Conservation (phyloP, 164 flowering plant genomes). For the Cinnamomum micranthum region DNA sequence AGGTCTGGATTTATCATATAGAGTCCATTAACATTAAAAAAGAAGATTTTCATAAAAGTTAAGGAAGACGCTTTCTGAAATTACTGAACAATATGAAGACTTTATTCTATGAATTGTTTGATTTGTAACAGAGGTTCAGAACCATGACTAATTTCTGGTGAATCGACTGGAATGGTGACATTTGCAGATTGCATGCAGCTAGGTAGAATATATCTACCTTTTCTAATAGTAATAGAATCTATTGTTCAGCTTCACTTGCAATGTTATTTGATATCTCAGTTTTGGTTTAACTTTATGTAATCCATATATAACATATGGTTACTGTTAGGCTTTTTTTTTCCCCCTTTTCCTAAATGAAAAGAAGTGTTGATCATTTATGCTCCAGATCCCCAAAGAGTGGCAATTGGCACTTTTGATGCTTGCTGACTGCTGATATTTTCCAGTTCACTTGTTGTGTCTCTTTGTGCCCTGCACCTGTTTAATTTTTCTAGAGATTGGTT, state of each 20-base stretch:
- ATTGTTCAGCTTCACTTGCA: background rate
- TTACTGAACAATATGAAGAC: background rate
- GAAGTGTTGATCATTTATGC: background rate
- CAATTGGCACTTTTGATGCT: background rate
- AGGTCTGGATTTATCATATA: background rate
- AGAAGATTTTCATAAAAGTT: too few relatives aligned
- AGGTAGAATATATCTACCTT: background rate
- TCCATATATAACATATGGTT: too few relatives aligned
- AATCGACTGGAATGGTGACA: background rate
- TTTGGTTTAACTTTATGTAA: too few relatives aligned
- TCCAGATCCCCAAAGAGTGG: background rate
- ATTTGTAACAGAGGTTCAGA: background rate
- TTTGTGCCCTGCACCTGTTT: background rate
- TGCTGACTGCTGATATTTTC: background rate
- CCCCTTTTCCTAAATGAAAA: background rate
- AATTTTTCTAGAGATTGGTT: background rate
- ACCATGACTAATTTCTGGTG: constrained; percentile 1
- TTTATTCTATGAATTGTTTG: background rate
- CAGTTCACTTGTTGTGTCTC: too few relatives aligned
- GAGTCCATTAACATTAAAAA: too few relatives aligned
- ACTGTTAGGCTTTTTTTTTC: background rate
- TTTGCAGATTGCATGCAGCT: background rate
- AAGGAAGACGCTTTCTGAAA: background rate
- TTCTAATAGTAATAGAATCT: background rate
- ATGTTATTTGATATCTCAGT: background rate